Conservation (phyloP, 768 basidiomycete genomes). For the Amylocystis lapponica region DNA sequence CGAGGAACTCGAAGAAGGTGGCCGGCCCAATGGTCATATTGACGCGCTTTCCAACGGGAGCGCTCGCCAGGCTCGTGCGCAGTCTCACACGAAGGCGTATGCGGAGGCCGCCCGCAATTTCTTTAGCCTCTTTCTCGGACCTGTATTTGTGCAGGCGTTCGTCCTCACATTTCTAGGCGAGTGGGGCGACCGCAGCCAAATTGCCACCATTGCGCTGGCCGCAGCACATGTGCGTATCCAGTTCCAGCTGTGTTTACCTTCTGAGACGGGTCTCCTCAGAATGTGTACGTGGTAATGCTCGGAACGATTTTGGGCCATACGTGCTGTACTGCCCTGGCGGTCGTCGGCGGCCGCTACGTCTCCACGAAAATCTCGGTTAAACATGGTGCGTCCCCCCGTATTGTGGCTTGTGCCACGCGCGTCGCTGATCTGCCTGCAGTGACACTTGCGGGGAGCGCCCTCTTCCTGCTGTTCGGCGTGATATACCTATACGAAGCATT, state of each 20-base stretch:
- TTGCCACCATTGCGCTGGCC: conserved; percentile 92
- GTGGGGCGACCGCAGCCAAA: conserved; percentile 98
- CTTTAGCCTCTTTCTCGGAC: conserved; percentile 76
- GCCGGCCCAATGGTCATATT: conserved; percentile 15
- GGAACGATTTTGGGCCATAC: conserved; percentile 90
- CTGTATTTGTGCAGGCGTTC: conserved; percentile 94
- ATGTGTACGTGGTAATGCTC: conserved; percentile 83
- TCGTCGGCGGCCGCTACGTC: conserved; percentile 88
- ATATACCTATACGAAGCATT: conserved; percentile 63
- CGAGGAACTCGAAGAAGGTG: conserved; percentile 73
- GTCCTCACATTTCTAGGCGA: conserved; percentile 96
- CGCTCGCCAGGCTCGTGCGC: conserved; percentile 10
- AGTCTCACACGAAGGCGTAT: conserved; percentile 20
- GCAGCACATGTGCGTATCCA: conserved; percentile 72
- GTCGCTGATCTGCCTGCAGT: conserved; percentile 39
- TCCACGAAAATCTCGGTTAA: conserved; percentile 95
- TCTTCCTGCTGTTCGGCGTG: conserved; percentile 81
- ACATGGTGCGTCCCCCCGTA: conserved; percentile 53
- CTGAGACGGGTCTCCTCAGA: conserved; percentile 42
- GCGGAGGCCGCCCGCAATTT: conserved; percentile 76
- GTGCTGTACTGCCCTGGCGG: conserved; percentile 82
- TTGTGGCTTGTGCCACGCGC: not conserved
- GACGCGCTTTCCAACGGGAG: conserved; percentile 5
- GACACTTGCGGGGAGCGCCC: conserved; percentile 71
- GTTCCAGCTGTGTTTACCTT: conserved; percentile 3